Conservation (phyloP, 139 green algal species). For the Mesostigma viride region DNA sequence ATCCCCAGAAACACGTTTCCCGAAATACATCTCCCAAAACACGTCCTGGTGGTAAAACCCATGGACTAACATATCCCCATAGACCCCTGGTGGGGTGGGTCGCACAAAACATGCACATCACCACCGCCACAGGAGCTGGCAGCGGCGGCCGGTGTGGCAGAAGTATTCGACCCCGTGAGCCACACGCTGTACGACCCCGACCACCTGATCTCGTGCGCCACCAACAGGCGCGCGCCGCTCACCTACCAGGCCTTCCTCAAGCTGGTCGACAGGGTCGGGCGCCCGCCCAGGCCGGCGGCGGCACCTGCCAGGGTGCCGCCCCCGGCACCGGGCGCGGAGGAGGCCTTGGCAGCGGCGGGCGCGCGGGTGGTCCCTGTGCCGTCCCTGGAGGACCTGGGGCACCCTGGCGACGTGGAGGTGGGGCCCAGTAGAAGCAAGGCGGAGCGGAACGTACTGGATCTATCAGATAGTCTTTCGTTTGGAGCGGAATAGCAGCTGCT, state of each 20-base stretch:
- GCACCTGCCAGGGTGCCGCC: neutral
- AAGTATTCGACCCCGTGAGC: slow-evolving; percentile 8
- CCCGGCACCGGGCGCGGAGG: neutral
- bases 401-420: neutral
- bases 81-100: too few species aligned
- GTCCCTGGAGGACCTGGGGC: slow-evolving; percentile 2
- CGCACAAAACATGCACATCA: too few species aligned
- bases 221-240: neutral
- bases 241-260: slow-evolving; percentile 6
- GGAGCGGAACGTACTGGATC: too few species aligned
- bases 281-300: neutral
- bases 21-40: too few species aligned
- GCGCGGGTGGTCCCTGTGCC: neutral
- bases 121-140: slow-evolving; percentile 9
- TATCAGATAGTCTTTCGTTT: too few species aligned
- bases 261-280: neutral
- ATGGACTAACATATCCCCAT: too few species aligned
- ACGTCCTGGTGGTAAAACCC: too few species aligned
- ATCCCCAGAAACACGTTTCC: too few species aligned
- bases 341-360: too few species aligned
- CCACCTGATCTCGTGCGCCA: slow-evolving; percentile 12
- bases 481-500: too few species aligned
- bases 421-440: too few species aligned
- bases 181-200: slow-evolving; percentile 18
- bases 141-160: neutral